A percentile compares a stretch with the other conserved stretches of the same genome.
phyloP scores from a whole-genome alignment of 2,329 filamentous ascomycete species.

The Cladophialophora exuberans region DNA sequence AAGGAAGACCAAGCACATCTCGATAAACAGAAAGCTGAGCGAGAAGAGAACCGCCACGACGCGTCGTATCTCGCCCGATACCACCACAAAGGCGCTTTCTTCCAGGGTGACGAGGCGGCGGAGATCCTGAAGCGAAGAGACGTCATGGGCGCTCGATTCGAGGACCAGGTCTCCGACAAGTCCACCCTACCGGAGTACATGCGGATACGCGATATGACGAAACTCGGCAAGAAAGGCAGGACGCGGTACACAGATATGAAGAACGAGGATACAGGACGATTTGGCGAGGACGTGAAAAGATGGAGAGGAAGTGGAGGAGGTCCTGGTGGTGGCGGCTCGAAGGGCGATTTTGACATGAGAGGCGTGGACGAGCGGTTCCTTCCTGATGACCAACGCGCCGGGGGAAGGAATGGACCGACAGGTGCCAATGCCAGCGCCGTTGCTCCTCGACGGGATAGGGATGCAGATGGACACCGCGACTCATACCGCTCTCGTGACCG shows the following conservation, averaged over 20 bases:
- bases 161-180: conserved; percentile 80
- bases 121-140: conserved; percentile 79
- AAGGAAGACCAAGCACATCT: conserved; percentile 82
- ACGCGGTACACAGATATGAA: conserved; percentile 88
- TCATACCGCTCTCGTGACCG: conserved; percentile 34
- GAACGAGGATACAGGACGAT: conserved; percentile 86
- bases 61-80: conserved; percentile 94
- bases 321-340: conserved; percentile 32
- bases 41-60: conserved; percentile 73
- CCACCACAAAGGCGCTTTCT: conserved; percentile 96
- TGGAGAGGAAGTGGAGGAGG: conserved; percentile 33
- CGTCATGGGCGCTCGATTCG: conserved; percentile 81
- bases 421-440: conserved; percentile 52
- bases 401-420: conserved; percentile 39
- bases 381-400: conserved; percentile 46
- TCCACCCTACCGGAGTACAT: conserved; percentile 87
- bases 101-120: conserved; percentile 76
- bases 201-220: conserved; percentile 91
- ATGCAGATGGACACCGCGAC: conserved; percentile 14
- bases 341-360: conserved; percentile 37
- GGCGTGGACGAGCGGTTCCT: conserved; percentile 52
- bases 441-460: conserved; percentile 37
- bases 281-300: conserved; percentile 63
- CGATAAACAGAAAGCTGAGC: conserved; percentile 75
- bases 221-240: conserved; percentile 87